phyloP scores from a whole-genome alignment of 176 grass and related monocot species.

The Thinopyrum elongatum region DNA sequence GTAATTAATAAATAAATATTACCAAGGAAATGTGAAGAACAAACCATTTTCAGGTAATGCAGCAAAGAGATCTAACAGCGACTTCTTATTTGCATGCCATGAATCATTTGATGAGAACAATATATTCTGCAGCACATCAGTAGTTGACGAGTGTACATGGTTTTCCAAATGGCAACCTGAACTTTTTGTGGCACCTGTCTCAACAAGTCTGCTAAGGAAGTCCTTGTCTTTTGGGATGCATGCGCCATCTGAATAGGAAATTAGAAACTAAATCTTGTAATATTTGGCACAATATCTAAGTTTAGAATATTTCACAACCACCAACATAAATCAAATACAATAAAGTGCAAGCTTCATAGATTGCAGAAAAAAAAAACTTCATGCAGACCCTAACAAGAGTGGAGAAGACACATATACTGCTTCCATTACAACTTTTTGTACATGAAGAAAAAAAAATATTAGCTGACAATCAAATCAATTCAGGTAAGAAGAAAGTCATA shows the following conservation, averaged over 20 bases:
- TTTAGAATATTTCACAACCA: not conserved
- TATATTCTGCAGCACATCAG: conserved; percentile 49
- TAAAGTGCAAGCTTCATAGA: not conserved
- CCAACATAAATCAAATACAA: conserved; percentile 9
- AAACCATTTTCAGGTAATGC: conserved; percentile 63
- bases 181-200: conserved; percentile 69
- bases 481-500: conserved; percentile 29
- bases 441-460: not conserved
- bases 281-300: not conserved
- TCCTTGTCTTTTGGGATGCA: conserved; percentile 42
- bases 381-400: not conserved
- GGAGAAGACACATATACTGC: not conserved
- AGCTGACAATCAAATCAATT: not conserved
- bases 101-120: conserved; percentile 43
- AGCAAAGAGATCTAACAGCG: conserved; percentile 17
- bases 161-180: conserved; percentile 54
- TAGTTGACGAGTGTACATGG: conserved; percentile 31
- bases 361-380: not conserved
- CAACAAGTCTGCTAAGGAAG: conserved; percentile 57
- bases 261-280: conserved; percentile 7
- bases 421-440: not conserved
- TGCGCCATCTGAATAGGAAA: conserved; percentile 50
- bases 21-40: conserved; percentile 35
- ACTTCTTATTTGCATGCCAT: conserved; percentile 50
- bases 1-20: conserved; percentile 17